These are phyloP conservation scores for Periconia digitata DNA, from an alignment of 2,329 filamentous ascomycete genomes.

Conservation along the genomic window DNA sequence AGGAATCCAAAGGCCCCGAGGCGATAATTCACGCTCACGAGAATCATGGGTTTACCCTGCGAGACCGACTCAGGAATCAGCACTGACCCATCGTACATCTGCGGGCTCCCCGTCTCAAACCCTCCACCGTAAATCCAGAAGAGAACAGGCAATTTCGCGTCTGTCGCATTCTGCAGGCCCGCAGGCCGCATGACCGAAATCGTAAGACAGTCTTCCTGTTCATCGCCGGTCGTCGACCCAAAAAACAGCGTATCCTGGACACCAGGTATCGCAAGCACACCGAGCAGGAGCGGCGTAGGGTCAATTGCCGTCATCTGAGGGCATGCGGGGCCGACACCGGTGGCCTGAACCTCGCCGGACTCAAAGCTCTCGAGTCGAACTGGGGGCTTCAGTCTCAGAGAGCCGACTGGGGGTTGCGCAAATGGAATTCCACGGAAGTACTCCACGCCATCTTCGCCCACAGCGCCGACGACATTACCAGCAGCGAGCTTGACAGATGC, in stretches of 20 bases:
- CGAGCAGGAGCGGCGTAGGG: neutral
- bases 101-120: neutral
- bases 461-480: slow-evolving; percentile 2
- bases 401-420: neutral
- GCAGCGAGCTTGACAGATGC: slow-evolving; percentile 4
- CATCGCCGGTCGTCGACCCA: neutral
- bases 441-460: slow-evolving; percentile 2
- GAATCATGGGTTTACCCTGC: neutral
- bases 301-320: neutral
- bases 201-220: neutral
- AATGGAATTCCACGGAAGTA: slow-evolving; percentile 4
- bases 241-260: neutral
- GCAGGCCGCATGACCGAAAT: neutral
- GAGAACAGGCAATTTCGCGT: neutral
- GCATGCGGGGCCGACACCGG: neutral
- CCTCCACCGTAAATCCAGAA: neutral
- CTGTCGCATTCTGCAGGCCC: neutral
- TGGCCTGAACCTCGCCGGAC: neutral
- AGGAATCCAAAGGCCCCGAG: neutral
- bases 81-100: neutral
- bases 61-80: neutral
- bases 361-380: neutral
- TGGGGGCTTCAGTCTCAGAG: neutral
- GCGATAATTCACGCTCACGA: neutral
- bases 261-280: neutral